A percentile compares a stretch with the other conserved stretches of the same genome.
Conservation (phyloP, 1,284 basidiomycete genomes). For the Pseudozyma flocculosa region DNA sequence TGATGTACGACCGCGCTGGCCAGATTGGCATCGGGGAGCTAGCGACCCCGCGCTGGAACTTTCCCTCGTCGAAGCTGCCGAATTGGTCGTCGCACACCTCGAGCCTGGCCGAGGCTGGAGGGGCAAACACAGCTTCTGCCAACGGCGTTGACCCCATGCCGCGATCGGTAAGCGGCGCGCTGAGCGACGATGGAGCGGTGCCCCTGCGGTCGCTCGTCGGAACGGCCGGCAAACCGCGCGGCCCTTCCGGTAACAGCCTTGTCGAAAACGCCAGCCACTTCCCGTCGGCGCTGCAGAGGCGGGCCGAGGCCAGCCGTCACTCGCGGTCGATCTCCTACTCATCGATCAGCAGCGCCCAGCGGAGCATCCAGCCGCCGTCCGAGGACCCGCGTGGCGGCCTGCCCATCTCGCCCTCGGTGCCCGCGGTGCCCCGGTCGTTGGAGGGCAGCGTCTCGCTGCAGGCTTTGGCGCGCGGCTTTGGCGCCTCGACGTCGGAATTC, state of each 20-base stretch:
- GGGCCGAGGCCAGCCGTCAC: slow-evolving; percentile 23
- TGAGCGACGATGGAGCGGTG: slow-evolving; percentile 26
- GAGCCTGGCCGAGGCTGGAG: not conserved
- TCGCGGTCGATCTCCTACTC: slow-evolving; percentile 53
- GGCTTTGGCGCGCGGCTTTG: slow-evolving; percentile 21
- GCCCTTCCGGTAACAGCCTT: not conserved
- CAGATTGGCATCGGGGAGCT: slow-evolving; percentile 93
- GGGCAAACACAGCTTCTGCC: not conserved
- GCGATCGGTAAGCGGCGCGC: slow-evolving; percentile 19
- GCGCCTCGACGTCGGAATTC: slow-evolving; percentile 18
- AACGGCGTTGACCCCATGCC: too few species aligned
- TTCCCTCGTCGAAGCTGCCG: slow-evolving; percentile 18
- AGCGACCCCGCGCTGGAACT: slow-evolving; percentile 88
- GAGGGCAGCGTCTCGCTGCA: slow-evolving; percentile 25
- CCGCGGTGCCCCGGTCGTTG: slow-evolving; percentile 15
- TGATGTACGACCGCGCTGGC: slow-evolving; percentile 71
- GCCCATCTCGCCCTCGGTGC: slow-evolving; percentile 24
- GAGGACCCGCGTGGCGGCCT: slow-evolving; percentile 13
- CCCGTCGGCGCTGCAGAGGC: not conserved
- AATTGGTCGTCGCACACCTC: slow-evolving; percentile 8
- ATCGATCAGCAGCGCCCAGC: slow-evolving; percentile 30
- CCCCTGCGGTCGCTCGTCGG: not conserved
- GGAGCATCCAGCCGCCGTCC: slow-evolving; percentile 12
- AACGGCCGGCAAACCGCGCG: not conserved
- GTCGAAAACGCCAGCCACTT: not conserved